Base-by-base conservation (phyloP, 768 basidiomycete genomes). In the Collybia sp. region DNA sequence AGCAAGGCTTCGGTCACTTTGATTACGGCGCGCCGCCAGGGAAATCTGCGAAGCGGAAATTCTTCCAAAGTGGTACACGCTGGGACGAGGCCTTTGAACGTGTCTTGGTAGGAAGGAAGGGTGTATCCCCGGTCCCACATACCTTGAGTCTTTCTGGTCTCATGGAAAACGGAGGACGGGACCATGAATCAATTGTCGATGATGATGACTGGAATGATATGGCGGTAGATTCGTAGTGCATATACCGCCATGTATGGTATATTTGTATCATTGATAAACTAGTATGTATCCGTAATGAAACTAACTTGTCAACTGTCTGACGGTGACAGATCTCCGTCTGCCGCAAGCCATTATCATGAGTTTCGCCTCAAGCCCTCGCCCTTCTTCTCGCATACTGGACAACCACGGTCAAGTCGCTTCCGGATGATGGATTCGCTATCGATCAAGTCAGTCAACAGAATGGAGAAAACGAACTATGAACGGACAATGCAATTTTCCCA, bases 401-500 rank as follows among this genome's bases (percentile, higher is more conserved):
- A 94, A 2, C 85, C 82, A 33, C 82, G 71, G 31, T 66, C 66
- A 9, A 92, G 64, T 50, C 74, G 76, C 18, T 82, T 75, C 16
- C 83, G 76, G 17, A 91, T 72, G 54, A 83, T 77, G 3, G 88
- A 82, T 31, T 88, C 83, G 50, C 88, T 90, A 44, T 3, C 50
- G 47, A 13, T 13, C 25, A 46, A 12, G 44, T 57, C 38, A 60
- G 45, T 46, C 18, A 15, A 2, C 18, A 34, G 10, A 30, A 32
- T 36, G 8, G 46, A 42, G 11, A 16, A 40, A 30, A n/a, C 41
- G 35, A 37, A 4, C 35, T 10, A n/a, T 37, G 4, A 13, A 79
- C 85, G 63, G 54, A 91, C 89, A 88, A 87, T 5, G 89, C 86
- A 51, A 95, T 82, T 61, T 82, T 88, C 30, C 78, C 80, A 53